Evolutionary conservation across 2,329 filamentous ascomycete genomes (phyloP).

Genomic region (Pseudocercospora vitis): DNA sequence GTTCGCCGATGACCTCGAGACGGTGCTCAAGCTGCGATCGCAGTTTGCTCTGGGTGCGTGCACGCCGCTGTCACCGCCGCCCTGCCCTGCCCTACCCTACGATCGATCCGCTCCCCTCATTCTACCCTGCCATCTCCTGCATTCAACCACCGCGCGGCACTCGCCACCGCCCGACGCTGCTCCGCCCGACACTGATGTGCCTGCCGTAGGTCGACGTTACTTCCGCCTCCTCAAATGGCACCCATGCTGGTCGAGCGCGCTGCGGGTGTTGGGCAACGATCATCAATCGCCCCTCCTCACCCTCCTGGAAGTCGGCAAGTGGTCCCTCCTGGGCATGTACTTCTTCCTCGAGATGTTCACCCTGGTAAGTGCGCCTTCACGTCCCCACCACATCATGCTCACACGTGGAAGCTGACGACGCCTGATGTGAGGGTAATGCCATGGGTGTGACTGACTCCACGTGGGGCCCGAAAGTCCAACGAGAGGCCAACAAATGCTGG

Average conservation of each 20-base stretch:
- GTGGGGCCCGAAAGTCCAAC: slow-evolving; percentile 50
- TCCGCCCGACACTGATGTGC: background rate
- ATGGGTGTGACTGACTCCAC: slow-evolving; percentile 52
- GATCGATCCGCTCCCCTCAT: no score
- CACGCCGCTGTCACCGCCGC: no score
- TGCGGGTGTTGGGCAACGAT: slow-evolving; percentile 15
- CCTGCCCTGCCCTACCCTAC: no score
- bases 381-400: no score
- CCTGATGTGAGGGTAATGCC: slow-evolving; percentile 39
- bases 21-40: slow-evolving; percentile 41
- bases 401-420: background rate
- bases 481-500: slow-evolving; percentile 70
- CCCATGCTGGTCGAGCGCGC: slow-evolving; percentile 24
- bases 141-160: no score
- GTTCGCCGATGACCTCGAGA: slow-evolving; percentile 34
- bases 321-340: slow-evolving; percentile 65
- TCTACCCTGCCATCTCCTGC: no score
- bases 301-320: slow-evolving; percentile 57
- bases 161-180: no score
- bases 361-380: slow-evolving; percentile 60
- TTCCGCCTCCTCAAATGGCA: slow-evolving; percentile 65
- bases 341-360: slow-evolving; percentile 66
- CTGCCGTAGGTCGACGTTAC: slow-evolving; percentile 55
- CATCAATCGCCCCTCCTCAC: slow-evolving; percentile 37
- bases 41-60: slow-evolving; percentile 48